Base-by-base conservation (phyloP, 768 basidiomycete species). In the Leccinum variicolor region DNA sequence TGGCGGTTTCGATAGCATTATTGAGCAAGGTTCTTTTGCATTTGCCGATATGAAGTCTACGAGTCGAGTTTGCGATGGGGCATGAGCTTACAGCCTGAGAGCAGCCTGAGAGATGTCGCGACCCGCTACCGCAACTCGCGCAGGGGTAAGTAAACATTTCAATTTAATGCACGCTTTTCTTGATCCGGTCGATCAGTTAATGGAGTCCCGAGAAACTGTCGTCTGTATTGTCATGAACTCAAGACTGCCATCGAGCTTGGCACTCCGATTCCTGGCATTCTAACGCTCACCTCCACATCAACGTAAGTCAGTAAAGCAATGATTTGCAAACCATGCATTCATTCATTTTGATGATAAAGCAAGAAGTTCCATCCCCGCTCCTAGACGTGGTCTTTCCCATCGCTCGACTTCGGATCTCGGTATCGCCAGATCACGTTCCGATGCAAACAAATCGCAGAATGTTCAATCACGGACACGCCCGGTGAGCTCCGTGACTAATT, bases 41-140 rank as follows among this genome's bases (percentile, higher is more conserved):
- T 99, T 99, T 74, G 97, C 94, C 51, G 97, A 98, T 80, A 99
- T 99, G 97, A 97, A 98, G 75, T 97, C 97, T 1, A 99, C 97
- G 6, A 93, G 90, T 92, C 29, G 97, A 99, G 73, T 92, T 98
- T 69, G 96, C 95, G 3, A 97, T 97, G 90, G 97, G 97, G 60
- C 94, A 96, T 64, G 97, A 99, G 74, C 95, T 97, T 6, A 94
- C 92, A 39, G 28, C 9, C 28, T 29, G 28, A 29, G 28, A 29
- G 8, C 28, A 29, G 28, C 26, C 26, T 28, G 26, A 8, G 26
- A 28, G 28, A 95, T 98, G 90, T 99, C 97, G 48, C 89, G 97
- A 57, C 97, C 97, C 15, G 90, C 96, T 10, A 98, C 96, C 1
- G 91, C 89, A 11, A 98, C 96, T 62, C 92, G 97, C 70, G 83